Percentiles rank a stretch among this genome's conserved stretches.
phyloP scores from a whole-genome alignment of 306 rosid species.

The Acacia melanoxylon region DNA sequence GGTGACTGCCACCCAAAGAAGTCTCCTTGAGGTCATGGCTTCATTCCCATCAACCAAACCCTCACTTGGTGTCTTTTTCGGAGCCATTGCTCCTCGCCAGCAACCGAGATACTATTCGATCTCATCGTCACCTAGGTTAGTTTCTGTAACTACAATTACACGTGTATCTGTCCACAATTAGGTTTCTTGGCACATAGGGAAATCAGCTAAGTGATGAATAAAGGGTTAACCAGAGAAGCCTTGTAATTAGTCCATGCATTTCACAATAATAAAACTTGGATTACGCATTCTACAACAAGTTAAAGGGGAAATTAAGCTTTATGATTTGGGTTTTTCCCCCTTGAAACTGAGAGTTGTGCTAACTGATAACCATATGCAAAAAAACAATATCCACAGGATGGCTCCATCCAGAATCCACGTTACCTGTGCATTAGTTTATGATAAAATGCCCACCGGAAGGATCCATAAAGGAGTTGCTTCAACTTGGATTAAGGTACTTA shows the following conservation, averaged over 20 bases:
- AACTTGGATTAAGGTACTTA: slow-evolving; percentile 95
- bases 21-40: slow-evolving; percentile 95
- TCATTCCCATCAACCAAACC: slow-evolving; percentile 91
- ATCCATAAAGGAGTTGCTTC: slow-evolving; percentile 91
- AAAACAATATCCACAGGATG: slow-evolving; percentile 62
- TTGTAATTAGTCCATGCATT: neutral
- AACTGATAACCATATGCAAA: slow-evolving; percentile 27
- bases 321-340: neutral
- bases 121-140: slow-evolving; percentile 88
- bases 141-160: slow-evolving; percentile 1
- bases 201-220: neutral
- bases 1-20: slow-evolving; percentile 84
- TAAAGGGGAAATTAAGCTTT: slow-evolving; percentile 13
- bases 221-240: neutral
- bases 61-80: slow-evolving; percentile 90
- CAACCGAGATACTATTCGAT: slow-evolving; percentile 96
- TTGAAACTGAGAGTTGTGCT: neutral
- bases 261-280: neutral
- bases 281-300: neutral
- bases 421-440: slow-evolving; percentile 88
- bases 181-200: slow-evolving; percentile 2
- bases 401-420: slow-evolving; percentile 83
- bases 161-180: slow-evolving; percentile 14
- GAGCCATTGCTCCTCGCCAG: slow-evolving; percentile 88
- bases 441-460: slow-evolving; percentile 80